phyloP scores from a whole-genome alignment of 192 early-diverging fungal genomes.

The Backusella australiensis region DNA sequence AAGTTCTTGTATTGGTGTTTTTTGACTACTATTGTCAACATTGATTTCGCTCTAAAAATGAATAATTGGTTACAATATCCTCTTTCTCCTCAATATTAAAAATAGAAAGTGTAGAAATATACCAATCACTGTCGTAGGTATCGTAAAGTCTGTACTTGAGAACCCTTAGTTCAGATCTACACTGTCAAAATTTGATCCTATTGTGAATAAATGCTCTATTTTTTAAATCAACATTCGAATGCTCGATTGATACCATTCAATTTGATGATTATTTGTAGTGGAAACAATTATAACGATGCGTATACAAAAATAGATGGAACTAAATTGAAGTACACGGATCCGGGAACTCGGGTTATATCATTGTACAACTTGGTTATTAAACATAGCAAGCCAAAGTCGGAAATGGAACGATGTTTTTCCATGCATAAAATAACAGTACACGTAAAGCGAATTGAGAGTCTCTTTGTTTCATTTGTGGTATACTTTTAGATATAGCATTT shows the following conservation, averaged over 20 bases:
- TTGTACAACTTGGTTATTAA: neutral
- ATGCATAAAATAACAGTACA: neutral
- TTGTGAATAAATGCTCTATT: no score
- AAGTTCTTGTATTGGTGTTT: no score
- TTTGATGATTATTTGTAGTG: neutral
- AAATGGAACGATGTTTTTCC: neutral
- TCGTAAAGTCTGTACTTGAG: no score
- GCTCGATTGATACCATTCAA: neutral
- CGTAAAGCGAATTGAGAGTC: no score
- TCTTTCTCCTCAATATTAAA: no score
- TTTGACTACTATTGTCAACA: no score
- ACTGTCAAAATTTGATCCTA: no score
- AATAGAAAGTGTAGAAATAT: no score
- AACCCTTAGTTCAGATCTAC: no score
- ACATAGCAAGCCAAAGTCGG: neutral
- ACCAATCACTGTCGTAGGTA: no score
- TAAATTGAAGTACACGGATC: neutral
- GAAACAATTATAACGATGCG: neutral
- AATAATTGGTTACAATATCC: no score
- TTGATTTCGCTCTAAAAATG: no score
- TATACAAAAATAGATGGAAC: neutral
- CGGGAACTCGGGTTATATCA: neutral
- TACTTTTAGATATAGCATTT: neutral
- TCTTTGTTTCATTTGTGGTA: neutral
- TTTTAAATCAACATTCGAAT: neutral